phyloP scores from a whole-genome alignment of 2,329 filamentous ascomycete species.

The Botrytis pseudocinerea region DNA sequence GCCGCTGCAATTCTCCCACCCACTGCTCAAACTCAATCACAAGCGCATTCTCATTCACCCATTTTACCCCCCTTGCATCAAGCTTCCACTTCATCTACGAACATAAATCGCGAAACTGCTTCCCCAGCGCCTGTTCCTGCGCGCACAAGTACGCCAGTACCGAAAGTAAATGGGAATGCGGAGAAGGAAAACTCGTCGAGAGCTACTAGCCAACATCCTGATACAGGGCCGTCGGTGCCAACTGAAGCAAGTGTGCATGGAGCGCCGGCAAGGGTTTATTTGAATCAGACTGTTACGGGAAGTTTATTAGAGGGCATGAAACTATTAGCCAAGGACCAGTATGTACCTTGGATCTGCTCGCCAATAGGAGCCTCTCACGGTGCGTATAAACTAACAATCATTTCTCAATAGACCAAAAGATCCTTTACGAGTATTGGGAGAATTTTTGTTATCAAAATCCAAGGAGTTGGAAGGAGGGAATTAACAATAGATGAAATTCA shows the following conservation, averaged over 20 bases:
- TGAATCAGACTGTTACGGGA: constrained; percentile 70
- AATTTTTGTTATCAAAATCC: constrained; percentile 68
- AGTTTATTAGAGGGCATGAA: constrained; percentile 75
- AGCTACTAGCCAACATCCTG: constrained; percentile 58
- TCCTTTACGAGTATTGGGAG: constrained; percentile 67
- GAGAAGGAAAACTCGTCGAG: constrained; percentile 45
- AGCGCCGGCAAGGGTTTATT: constrained; percentile 67
- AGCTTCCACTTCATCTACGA: constrained; percentile 32
- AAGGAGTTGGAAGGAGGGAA: constrained; percentile 56
- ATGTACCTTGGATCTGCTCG: constrained; percentile 41
- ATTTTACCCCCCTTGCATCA: constrained; percentile 22
- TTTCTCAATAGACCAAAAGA: constrained; percentile 57
- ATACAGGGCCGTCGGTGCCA: constrained; percentile 54
- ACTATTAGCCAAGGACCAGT: constrained; percentile 69
- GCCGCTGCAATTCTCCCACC: background rate
- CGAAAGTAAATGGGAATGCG: constrained; percentile 39
- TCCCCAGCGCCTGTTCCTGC: constrained; percentile 36
- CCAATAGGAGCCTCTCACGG: background rate
- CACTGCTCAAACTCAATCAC: background rate
- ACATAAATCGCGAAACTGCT: constrained; percentile 25
- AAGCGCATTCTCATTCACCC: background rate
- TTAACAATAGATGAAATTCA: constrained; percentile 5
- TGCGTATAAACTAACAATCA: constrained; percentile 11
- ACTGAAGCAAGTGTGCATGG: constrained; percentile 63
- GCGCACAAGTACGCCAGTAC: constrained; percentile 52